These are phyloP conservation scores for Macrophomina phaseolina DNA, from an alignment of 2,329 filamentous ascomycete species.

Conservation along the genomic window DNA sequence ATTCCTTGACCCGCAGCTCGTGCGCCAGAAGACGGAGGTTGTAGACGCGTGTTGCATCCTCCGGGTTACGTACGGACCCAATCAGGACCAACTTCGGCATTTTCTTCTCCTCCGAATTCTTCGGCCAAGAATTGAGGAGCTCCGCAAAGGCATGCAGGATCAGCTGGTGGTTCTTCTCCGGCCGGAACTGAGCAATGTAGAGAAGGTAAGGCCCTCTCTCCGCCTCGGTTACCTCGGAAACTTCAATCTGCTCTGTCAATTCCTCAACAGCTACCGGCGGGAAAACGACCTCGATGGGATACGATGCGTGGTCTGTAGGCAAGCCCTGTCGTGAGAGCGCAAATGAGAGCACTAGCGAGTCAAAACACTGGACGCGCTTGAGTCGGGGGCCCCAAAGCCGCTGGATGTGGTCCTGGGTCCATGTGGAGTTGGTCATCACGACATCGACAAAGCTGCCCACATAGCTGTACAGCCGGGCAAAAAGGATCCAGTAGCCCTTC, in stretches of 20 bases:
- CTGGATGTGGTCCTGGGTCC: constrained; percentile 81
- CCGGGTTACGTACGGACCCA: constrained; percentile 87
- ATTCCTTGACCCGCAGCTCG: constrained; percentile 75
- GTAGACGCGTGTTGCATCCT: constrained; percentile 83
- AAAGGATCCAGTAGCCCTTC: constrained; percentile 82
- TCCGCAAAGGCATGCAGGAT: constrained; percentile 83
- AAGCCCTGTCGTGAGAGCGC: constrained; percentile 15
- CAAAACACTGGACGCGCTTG: constrained; percentile 13
- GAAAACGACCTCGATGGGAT: constrained; percentile 75
- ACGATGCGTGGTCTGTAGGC: constrained; percentile 18
- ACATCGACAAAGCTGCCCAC: constrained; percentile 86
- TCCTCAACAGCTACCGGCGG: constrained; percentile 91
- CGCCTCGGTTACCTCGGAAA: constrained; percentile 72
- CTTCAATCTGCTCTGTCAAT: constrained; percentile 74
- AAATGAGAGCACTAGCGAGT: constrained; percentile 26
- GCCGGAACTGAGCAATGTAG: constrained; percentile 96
- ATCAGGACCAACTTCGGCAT: constrained; percentile 78
- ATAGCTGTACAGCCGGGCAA: constrained; percentile 80
- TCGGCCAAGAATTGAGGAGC: constrained; percentile 59
- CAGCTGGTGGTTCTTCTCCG: constrained; percentile 93
- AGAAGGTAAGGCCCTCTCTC: constrained; percentile 74
- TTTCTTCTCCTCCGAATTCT: constrained; percentile 51
- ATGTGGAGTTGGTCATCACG: constrained; percentile 96
- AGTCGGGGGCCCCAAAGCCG: constrained; percentile 31
- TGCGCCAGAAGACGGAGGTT: constrained; percentile 84